Evolutionary conservation across 2,329 filamentous ascomycete species (phyloP), one percentile per base, ranked within the genome.

Genomic region (Beauveria bassiana): DNA sequence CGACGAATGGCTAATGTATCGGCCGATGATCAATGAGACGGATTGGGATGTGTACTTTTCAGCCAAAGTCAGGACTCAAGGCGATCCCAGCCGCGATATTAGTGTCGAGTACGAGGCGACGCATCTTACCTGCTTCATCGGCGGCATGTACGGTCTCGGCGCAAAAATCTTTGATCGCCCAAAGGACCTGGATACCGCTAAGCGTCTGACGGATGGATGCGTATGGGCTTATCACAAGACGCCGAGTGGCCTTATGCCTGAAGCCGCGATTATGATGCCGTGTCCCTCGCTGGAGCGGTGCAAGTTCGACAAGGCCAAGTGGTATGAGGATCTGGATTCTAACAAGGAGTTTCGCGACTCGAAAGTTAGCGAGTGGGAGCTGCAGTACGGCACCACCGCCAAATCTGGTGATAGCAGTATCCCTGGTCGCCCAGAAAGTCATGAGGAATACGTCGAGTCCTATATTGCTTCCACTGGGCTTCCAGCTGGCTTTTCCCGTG

Each of bases 1-100:
- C 42, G 88, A 89, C 66, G 81, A 91, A 65, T 82, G 89, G 71
- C 79, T 96, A 10, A 83, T 96, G 62, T 96, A 85, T 74, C 83
- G 88, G 5, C 91, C 92, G 0, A 88, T 95, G 84, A 82, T 86
- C 22, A 82, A 85, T 7, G 81, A 83, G 34, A 77, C 81, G 7
- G 78, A 83, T 59, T 83, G 83, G 57, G 84, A 93, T 63, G 83
- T 95, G n/a, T 79, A 95, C 3, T 85, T 95, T 64, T 84, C 89
- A 0, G 88, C 88, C 26, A 86, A 85, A 66, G 72, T 84, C n/a
- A 76, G 70, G 52, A 79, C 81, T 10, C 71, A 68, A 1, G 79
- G 79, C 16, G 73, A 78, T 3, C 76, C 70, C 2, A 72, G 75
- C 50, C 65, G 68, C 9, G 73, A 79, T 10, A 69, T 77, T 14